Evolutionary conservation across 768 basidiomycete species (phyloP), one percentile per base, ranked within the genome.

Genomic region (Fomitopsis serialis): DNA sequence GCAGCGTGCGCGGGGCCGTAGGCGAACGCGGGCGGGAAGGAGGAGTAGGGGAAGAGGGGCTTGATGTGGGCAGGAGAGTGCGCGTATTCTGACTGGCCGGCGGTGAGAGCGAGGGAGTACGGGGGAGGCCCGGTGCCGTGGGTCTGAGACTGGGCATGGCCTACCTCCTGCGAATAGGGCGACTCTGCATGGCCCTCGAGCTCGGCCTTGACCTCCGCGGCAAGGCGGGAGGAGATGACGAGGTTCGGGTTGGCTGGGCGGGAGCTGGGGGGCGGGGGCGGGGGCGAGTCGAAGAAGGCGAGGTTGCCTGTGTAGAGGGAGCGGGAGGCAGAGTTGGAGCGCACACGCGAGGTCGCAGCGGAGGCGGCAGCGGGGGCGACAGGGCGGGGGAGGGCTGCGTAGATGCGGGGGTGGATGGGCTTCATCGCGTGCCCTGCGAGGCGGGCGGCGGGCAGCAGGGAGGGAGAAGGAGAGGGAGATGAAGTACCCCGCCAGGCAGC

Each of bases 191-290:
- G 71, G 17, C 64, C 63, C 37, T 78, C 74, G 25, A 69, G 66
- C 56, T 80, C 78, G 52, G 71, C 72, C 50, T 72, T 73, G n/a
- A 65, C 73, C 50, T 80, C 76, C 48, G 73, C 68, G 13, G 74
- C 72, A 19, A 78, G 70, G 2, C 78, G 76, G 4, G 74, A 68
- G 9, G 73, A 69, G 0, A 75, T 66, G 17, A 75, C 62, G 42
- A 71, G 48, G 40, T 74, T 70, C 2, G 71, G 65, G 46, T 74
- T 70, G 17, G 70, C 66, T 0, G 74, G 75, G 10, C 74, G 66
- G 6, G 73, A 71, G 15, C 71, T 68, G 0, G 74, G 70, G 0
- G 72, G 71, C 1, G 75, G 68, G 2, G 65, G 66, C 1, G 70
- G 66, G 6, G 68, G 68, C 1, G 72, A 61, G 52, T 78, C 77